Conservation (phyloP, 2,329 filamentous ascomycete genomes). For the Fusarium ramigenum region DNA sequence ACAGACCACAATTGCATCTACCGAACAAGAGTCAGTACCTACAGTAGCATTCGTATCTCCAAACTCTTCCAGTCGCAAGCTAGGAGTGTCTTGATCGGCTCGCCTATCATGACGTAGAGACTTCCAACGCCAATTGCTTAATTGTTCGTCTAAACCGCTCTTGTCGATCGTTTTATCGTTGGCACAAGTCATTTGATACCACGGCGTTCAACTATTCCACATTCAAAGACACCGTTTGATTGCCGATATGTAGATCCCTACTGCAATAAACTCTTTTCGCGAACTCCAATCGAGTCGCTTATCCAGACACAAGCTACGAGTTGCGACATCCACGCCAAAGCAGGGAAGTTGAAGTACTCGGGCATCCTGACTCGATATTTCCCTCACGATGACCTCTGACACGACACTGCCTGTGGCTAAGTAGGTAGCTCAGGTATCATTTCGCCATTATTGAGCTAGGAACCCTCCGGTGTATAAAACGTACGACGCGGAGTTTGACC, state of each 20-base stretch:
- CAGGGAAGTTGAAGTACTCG: background rate
- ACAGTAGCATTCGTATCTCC: background rate
- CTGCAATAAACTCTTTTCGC: background rate
- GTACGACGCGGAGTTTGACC: background rate
- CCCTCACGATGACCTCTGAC: conserved; percentile 4
- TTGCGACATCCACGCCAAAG: background rate
- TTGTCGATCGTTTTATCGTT: conserved; percentile 18
- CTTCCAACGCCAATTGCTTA: background rate
- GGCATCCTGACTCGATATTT: background rate
- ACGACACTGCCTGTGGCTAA: background rate
- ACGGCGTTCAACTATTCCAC: background rate
- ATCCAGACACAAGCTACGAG: background rate
- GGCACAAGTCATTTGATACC: conserved; percentile 4
- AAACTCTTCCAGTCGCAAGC: background rate
- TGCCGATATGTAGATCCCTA: background rate
- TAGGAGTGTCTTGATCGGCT: conserved; percentile 7
- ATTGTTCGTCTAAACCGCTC: background rate
- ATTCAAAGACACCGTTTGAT: conserved; percentile 1
- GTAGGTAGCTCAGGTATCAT: background rate
- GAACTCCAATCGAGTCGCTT: background rate
- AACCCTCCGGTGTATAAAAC: background rate
- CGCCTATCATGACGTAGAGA: conserved; percentile 17
- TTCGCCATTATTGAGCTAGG: background rate
- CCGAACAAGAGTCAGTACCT: background rate
- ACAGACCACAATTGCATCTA: conserved; percentile 7